Conservation (phyloP, 2,329 filamentous ascomycete genomes). For the Colletotrichum somersetense region DNA sequence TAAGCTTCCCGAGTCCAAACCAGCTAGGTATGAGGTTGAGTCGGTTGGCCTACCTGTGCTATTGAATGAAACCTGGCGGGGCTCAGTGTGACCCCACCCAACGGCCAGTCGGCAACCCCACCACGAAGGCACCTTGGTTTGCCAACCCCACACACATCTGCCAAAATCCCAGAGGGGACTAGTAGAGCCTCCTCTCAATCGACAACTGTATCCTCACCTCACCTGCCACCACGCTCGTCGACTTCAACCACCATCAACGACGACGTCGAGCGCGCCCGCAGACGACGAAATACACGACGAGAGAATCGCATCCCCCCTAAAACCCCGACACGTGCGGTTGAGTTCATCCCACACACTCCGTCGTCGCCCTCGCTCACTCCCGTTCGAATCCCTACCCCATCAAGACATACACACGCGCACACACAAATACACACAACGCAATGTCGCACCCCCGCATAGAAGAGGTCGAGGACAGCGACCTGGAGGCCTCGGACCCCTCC, state of each 20-base stretch:
- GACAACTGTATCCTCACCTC: constrained; percentile 37
- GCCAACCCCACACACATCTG: constrained; percentile 28
- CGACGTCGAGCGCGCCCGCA: constrained; percentile 10
- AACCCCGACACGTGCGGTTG: background rate
- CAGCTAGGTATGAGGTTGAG: constrained; percentile 1
- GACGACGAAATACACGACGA: background rate
- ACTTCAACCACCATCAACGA: constrained; percentile 28
- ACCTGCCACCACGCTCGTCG: constrained; percentile 21
- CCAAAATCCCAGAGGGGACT: constrained; percentile 40
- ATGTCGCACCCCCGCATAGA: constrained; percentile 94
- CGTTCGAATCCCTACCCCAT: background rate
- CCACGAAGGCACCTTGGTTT: constrained; percentile 32
- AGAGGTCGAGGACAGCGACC: constrained; percentile 88
- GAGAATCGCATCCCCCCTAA: background rate
- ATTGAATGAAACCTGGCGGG: constrained; percentile 19
- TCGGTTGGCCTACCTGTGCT: background rate
- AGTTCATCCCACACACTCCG: background rate
- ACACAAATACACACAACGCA: constrained; percentile 2
- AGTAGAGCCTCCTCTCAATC: constrained; percentile 37
- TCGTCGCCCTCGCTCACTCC: constrained; percentile 24
- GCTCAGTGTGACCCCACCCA: constrained; percentile 21
- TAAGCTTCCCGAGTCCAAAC: background rate
- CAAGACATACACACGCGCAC: background rate
- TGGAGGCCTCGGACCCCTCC: constrained; percentile 81
- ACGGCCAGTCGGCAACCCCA: constrained; percentile 25